Evolutionary conservation across 2,329 filamentous ascomycete genomes (phyloP), one percentile per base, ranked within the genome.

Genomic region (Fusarium neocosmosporiellum): DNA sequence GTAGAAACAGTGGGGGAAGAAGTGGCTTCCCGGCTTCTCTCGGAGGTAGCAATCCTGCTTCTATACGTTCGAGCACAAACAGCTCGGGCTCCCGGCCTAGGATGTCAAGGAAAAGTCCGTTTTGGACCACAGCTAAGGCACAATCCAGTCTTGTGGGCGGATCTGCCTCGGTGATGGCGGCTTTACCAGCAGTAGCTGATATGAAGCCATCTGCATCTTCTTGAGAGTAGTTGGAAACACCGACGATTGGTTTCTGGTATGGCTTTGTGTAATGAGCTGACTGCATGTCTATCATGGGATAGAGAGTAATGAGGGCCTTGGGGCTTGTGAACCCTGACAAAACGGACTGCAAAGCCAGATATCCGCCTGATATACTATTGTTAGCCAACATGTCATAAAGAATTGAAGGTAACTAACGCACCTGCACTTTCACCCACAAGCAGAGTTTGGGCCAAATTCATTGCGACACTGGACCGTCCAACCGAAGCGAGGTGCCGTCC

Each of bases 221-320:
- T 1, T 2, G 4, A 1, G 54, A 34, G 7, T 58, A 58, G 24
- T 58, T 58, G 2, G 54, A 29, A 1, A 58, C 34, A 1, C 54
- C 54, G 8, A 58, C 54, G 6, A 58, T 37, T 13, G 54, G 22
- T n/a, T 58, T 58, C 3, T 39, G 0, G 9, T 37, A 58, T 2
- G 54, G 16, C 7, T 5, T 20, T 9, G 54, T 58, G 34, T 58
- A 58, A 31, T 58, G 54, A 14, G 54, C 10, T 20, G 54, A 29
- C 18, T 39, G 34, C 54, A 58, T 58, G 3, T 58, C 54, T 29
- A 39, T 37, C 34, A 58, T 39, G 54, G 54, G 54, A 29, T 58
- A 58, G 24, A 58, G 54, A 10, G 54, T n/a, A 6, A 58, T 58
- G 2, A 58, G 39, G 54, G 54, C 54, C 4, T 58, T 37, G 18